phyloP scores from a whole-genome alignment of 1,139 yeast genomes.

The Pichiaceae sp. region DNA sequence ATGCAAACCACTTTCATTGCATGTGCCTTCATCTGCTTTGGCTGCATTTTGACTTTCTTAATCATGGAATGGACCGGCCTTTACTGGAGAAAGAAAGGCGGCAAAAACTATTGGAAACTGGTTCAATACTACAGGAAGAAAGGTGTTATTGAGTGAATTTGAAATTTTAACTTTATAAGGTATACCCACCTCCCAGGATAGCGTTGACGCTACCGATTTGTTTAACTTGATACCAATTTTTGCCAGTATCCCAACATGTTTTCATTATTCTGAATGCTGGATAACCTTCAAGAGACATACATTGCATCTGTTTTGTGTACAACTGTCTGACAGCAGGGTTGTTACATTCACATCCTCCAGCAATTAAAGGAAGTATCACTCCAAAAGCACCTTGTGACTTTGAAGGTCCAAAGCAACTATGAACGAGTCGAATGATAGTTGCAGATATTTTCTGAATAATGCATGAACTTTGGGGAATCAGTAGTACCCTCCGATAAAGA shows the following conservation, averaged over 20 bases:
- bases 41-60: constrained; percentile 33
- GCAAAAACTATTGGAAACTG: constrained; percentile 27
- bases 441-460: background rate
- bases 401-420: background rate
- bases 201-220: background rate
- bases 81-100: constrained; percentile 29
- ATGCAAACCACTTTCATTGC: constrained; percentile 35
- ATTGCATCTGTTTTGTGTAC: background rate
- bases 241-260: background rate
- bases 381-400: background rate
- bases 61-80: constrained; percentile 31
- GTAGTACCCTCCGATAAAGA: background rate
- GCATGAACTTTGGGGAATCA: background rate
- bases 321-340: background rate
- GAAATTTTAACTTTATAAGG: too few species aligned
- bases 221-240: background rate
- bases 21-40: constrained; percentile 34
- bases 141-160: constrained; percentile 6
- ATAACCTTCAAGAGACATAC: background rate
- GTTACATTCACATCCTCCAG: background rate
- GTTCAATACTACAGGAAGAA: constrained; percentile 16
- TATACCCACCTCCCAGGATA: background rate
- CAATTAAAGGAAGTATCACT: background rate
- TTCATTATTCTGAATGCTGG: background rate
- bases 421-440: background rate